These are phyloP conservation scores for Garcia nutans DNA, from an alignment of 345 rosid genomes.

Conservation along the genomic window DNA sequence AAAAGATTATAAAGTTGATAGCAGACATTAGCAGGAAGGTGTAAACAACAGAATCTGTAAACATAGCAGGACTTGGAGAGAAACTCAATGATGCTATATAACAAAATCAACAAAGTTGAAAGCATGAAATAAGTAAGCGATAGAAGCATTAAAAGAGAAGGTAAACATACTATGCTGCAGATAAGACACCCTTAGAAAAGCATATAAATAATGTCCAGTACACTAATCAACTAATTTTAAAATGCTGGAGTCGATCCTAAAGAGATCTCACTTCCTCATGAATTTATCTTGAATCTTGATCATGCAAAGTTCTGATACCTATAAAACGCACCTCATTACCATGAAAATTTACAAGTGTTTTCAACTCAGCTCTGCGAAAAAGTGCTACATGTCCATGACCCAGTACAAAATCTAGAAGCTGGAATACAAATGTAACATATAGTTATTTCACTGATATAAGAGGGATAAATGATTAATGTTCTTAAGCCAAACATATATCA, in stretches of 20 bases:
- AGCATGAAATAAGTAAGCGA: background rate
- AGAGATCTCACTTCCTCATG: no score
- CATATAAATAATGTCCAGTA: background rate
- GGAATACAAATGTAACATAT: constrained; percentile 21
- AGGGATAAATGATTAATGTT: background rate
- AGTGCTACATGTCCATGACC: constrained; percentile 91
- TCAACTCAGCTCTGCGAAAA: constrained; percentile 97
- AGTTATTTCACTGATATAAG: background rate
- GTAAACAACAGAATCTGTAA: background rate
- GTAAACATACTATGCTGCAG: background rate
- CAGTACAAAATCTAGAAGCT: constrained; percentile 79
- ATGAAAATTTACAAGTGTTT: constrained; percentile 89
- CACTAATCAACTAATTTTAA: no score
- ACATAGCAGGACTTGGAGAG: background rate
- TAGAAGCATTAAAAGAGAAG: background rate
- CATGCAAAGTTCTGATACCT: background rate
- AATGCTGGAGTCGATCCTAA: no score
- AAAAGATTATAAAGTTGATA: background rate
- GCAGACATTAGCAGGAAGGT: background rate
- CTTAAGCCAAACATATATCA: constrained; percentile 22
- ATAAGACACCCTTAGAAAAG: background rate
- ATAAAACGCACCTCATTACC: constrained; percentile 78
- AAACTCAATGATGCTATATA: background rate
- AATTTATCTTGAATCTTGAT: background rate
- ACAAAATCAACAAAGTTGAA: background rate